A percentile compares a stretch with the other conserved stretches of the same genome.
These are phyloP conservation scores for Straminergon stramineum DNA, from an alignment of 225 moss, liverwort and hornwort genomes.

Conservation along the genomic window DNA sequence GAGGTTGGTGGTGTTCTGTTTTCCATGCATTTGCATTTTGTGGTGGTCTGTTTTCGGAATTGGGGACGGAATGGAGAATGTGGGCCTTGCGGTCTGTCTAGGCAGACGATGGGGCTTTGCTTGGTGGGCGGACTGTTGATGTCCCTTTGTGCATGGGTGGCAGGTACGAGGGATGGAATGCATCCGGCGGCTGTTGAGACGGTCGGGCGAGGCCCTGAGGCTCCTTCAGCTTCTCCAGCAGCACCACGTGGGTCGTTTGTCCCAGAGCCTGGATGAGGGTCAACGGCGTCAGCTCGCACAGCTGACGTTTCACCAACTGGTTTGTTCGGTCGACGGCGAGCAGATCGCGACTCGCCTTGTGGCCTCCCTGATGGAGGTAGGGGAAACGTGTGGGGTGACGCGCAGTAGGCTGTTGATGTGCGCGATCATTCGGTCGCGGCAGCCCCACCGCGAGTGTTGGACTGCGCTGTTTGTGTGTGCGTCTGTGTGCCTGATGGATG, in stretches of 20 bases:
- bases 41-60: not conserved
- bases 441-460: not conserved
- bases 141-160: not conserved
- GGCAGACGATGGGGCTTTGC: not conserved
- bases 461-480: not conserved
- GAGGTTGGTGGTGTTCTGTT: slow-evolving; percentile 39
- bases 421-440: not conserved
- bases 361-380: slow-evolving; percentile 97
- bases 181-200: slow-evolving; percentile 76
- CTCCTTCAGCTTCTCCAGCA: slow-evolving; percentile 85
- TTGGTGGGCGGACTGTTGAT: not conserved
- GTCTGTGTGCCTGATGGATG: not conserved
- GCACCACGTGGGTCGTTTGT: slow-evolving; percentile 89
- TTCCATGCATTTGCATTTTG: not conserved
- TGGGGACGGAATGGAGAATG: not conserved
- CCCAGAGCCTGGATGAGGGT: slow-evolving; percentile 67
- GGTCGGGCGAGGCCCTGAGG: slow-evolving; percentile 93
- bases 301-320: slow-evolving; percentile 91
- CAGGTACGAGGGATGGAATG: slow-evolving; percentile 99
- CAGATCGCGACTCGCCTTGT: slow-evolving; percentile 96
- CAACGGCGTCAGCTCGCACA: slow-evolving; percentile 58
- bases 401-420: not conserved
- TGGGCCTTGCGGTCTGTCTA: not conserved
- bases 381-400: not conserved
- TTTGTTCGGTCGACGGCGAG: slow-evolving; percentile 86